These are phyloP conservation scores for Alectoria sarmentosa DNA, from an alignment of 495 filamentous ascomycete species.

Conservation along the genomic window DNA sequence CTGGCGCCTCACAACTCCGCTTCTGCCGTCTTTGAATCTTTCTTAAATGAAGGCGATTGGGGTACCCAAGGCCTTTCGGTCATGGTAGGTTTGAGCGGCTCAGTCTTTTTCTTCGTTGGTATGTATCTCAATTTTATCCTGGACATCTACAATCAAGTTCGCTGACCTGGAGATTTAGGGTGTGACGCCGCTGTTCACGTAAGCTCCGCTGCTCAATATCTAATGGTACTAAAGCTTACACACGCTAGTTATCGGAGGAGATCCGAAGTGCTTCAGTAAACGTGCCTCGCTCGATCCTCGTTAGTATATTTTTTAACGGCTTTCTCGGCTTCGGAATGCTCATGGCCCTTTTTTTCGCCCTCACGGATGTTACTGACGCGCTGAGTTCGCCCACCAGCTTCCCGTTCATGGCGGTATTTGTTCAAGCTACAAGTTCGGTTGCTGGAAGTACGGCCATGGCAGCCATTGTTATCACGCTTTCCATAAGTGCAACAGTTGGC, in stretches of 20 bases:
- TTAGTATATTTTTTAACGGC: constrained; percentile 41
- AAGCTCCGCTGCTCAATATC: neutral
- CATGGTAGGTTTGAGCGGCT: constrained; percentile 38
- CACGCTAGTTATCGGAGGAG: constrained; percentile 48
- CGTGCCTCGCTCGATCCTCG: constrained; percentile 42
- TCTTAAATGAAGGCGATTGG: constrained; percentile 42
- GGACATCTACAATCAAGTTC: too few species aligned
- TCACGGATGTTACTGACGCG: constrained; percentile 35
- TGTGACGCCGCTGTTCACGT: neutral
- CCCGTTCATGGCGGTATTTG: constrained; percentile 46
- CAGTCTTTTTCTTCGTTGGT: constrained; percentile 38
- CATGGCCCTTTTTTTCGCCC: constrained; percentile 42
- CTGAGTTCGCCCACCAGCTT: constrained; percentile 34
- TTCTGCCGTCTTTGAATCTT: constrained; percentile 39
- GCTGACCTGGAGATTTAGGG: neutral
- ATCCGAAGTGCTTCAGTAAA: constrained; percentile 38
- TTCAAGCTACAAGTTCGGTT: constrained; percentile 31
- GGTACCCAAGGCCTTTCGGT: constrained; percentile 37
- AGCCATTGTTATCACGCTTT: constrained; percentile 37
- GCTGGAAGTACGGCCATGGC: constrained; percentile 39
- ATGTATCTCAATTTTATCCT: constrained; percentile 11
- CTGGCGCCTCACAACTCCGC: constrained; percentile 34
- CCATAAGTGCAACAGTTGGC: constrained; percentile 36
- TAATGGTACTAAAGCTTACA: neutral
- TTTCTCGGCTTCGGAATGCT: constrained; percentile 43